A percentile compares a stretch with the other conserved stretches of the same genome.
phyloP scores from a whole-genome alignment of 371 early-diverging fungal genomes.

The Quaeritorhiza haematococci region DNA sequence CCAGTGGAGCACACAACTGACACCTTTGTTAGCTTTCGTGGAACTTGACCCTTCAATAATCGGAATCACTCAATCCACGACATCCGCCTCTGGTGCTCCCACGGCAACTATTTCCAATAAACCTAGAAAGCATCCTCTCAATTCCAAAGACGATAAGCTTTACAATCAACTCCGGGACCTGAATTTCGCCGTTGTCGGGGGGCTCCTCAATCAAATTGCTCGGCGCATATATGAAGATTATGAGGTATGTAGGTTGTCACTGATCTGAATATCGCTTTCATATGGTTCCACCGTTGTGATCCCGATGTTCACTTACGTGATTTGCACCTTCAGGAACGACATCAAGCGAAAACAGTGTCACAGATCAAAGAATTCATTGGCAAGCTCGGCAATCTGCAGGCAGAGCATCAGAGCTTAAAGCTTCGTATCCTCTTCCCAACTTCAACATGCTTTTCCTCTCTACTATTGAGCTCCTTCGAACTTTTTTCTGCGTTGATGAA shows the following conservation, averaged over 20 bases:
- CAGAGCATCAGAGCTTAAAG: constrained; percentile 75
- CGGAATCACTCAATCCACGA: constrained; percentile 1
- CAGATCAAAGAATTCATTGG: constrained; percentile 88
- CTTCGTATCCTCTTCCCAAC: constrained; percentile 50
- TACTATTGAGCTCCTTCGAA: background rate
- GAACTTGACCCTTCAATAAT: constrained; percentile 35
- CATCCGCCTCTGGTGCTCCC: constrained; percentile 7
- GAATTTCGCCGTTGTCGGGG: constrained; percentile 85
- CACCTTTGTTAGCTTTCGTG: constrained; percentile 32
- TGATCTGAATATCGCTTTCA: too few species aligned
- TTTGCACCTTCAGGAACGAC: constrained; percentile 49
- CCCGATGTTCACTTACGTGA: background rate
- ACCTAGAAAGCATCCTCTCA: constrained; percentile 74
- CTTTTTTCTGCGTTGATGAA: background rate
- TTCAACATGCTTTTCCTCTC: background rate
- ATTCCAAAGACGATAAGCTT: constrained; percentile 69
- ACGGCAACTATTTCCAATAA: constrained; percentile 34
- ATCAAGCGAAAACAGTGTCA: constrained; percentile 80
- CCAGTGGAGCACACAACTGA: background rate
- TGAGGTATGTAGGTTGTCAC: too few species aligned
- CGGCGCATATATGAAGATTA: constrained; percentile 77
- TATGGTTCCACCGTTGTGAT: background rate
- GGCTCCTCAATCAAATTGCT: constrained; percentile 74
- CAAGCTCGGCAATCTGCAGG: constrained; percentile 71
- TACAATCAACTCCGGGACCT: constrained; percentile 78